Evolutionary conservation across 2,329 filamentous ascomycete species (phyloP).

Genomic region (Ophiocordyceps camponoti-floridani): DNA sequence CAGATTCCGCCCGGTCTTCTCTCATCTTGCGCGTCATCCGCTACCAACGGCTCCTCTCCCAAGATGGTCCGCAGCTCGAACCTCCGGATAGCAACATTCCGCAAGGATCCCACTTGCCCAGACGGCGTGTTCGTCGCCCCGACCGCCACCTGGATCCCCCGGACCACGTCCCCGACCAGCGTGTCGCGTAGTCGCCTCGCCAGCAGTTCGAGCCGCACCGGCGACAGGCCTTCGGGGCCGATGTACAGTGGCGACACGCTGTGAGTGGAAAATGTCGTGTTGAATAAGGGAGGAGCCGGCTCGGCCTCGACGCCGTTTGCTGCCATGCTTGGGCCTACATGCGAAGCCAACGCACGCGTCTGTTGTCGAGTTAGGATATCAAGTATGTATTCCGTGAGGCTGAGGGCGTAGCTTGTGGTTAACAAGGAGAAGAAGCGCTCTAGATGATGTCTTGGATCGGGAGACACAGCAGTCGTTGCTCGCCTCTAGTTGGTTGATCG

Average conservation of each 20-base stretch:
- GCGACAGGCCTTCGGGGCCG: slow-evolving; percentile 20
- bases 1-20: slow-evolving; percentile 17
- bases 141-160: slow-evolving; percentile 36
- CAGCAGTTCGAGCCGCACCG: slow-evolving; percentile 21
- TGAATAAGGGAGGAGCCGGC: slow-evolving; percentile 24
- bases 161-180: slow-evolving; percentile 40
- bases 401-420: too few relatives aligned
- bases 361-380: too few relatives aligned
- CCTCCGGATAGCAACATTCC: slow-evolving; percentile 29
- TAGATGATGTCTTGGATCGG: too few relatives aligned
- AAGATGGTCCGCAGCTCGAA: slow-evolving; percentile 16
- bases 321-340: not conserved
- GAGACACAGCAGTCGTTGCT: too few relatives aligned
- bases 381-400: too few relatives aligned
- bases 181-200: slow-evolving; percentile 32
- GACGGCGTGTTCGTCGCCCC: slow-evolving; percentile 21
- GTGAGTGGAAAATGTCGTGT: slow-evolving; percentile 39
- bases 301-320: not conserved
- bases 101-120: slow-evolving; percentile 23
- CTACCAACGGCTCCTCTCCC: slow-evolving; percentile 9
- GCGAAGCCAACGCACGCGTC: too few relatives aligned
- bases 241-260: slow-evolving; percentile 35
- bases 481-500: too few relatives aligned
- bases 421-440: too few relatives aligned
- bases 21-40: slow-evolving; percentile 6